Evolutionary conservation across 2,329 filamentous ascomycete species (phyloP).

Genomic region (Fusarium decemcellulare): DNA sequence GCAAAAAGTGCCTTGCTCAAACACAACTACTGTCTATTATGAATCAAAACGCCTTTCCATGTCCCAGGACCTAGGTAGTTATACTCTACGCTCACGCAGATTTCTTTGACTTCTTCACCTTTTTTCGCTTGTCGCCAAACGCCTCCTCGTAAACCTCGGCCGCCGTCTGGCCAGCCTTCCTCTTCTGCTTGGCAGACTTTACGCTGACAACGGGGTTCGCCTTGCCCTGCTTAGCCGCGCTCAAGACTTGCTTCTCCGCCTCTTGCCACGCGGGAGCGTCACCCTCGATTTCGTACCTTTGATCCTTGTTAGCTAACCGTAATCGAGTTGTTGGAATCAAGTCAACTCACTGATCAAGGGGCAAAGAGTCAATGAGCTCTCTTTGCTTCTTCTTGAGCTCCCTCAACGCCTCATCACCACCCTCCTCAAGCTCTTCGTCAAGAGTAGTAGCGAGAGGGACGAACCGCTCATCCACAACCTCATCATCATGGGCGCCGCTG

Average conservation of each 20-base stretch:
- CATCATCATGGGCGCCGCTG: constrained; percentile 77
- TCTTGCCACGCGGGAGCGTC: constrained; percentile 75
- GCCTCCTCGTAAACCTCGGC: constrained; percentile 74
- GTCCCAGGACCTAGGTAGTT: constrained; percentile 34
- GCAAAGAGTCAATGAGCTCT: constrained; percentile 90
- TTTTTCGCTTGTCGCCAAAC: constrained; percentile 71
- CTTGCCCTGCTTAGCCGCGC: constrained; percentile 67
- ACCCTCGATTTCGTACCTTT: constrained; percentile 76
- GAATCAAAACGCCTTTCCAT: constrained; percentile 46
- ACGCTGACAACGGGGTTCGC: constrained; percentile 81
- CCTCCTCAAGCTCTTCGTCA: constrained; percentile 88
- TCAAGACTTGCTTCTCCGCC: constrained; percentile 81
- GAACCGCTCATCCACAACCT: constrained; percentile 75
- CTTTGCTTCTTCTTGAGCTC: constrained; percentile 85
- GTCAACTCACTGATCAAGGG: constrained; percentile 76
- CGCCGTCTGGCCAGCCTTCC: constrained; percentile 76
- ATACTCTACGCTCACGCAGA: constrained; percentile 36
- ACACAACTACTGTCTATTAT: constrained; percentile 31
- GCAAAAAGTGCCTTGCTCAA: constrained; percentile 35
- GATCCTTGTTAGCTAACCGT: constrained; percentile 4
- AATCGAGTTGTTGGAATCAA: no score
- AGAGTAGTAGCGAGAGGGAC: constrained; percentile 79
- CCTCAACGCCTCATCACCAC: constrained; percentile 80
- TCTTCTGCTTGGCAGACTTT: constrained; percentile 82
- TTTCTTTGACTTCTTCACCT: constrained; percentile 61